These are phyloP conservation scores for Hyaloscypha finlandica DNA, from an alignment of 495 filamentous ascomycete species.

Conservation along the genomic window DNA sequence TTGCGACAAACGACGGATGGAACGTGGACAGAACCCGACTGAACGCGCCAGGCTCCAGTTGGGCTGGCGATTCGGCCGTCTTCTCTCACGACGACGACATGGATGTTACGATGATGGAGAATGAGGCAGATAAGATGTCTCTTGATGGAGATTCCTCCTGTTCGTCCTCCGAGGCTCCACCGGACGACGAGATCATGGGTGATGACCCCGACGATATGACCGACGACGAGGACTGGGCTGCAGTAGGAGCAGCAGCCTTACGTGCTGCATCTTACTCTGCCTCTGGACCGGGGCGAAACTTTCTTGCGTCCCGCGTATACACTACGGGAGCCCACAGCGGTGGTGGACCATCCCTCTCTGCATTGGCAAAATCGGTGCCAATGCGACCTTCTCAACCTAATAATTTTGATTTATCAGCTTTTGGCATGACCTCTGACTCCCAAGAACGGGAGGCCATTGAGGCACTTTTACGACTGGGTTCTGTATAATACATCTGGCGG, in stretches of 20 bases:
- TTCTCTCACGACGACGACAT: constrained; percentile 73
- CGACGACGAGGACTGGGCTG: constrained; percentile 97
- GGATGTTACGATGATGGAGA: constrained; percentile 71
- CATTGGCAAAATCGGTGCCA: constrained; percentile 41
- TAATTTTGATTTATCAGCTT: constrained; percentile 50
- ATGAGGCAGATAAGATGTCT: constrained; percentile 97
- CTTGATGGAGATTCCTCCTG: constrained; percentile 73
- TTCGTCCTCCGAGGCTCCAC: constrained; percentile 72
- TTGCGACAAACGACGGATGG: constrained; percentile 54
- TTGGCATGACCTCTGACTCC: constrained; percentile 55
- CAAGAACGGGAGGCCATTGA: constrained; percentile 85
- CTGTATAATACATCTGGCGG: constrained; percentile 65
- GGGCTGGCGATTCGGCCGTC: constrained; percentile 66
- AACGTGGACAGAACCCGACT: constrained; percentile 49
- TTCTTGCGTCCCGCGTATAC: constrained; percentile 46
- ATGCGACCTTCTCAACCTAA: constrained; percentile 45
- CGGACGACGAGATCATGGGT: constrained; percentile 63
- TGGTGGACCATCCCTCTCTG: constrained; percentile 49
- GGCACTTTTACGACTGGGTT: constrained; percentile 81
- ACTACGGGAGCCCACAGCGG: constrained; percentile 38
- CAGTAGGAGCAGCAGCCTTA: constrained; percentile 82
- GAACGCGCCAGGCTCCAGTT: constrained; percentile 59
- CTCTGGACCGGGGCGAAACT: constrained; percentile 36
- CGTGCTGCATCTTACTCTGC: constrained; percentile 66
- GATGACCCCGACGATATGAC: constrained; percentile 79